Evolutionary conservation across 306 rosid genomes (phyloP).

Genomic region (Acmispon strigosus): DNA sequence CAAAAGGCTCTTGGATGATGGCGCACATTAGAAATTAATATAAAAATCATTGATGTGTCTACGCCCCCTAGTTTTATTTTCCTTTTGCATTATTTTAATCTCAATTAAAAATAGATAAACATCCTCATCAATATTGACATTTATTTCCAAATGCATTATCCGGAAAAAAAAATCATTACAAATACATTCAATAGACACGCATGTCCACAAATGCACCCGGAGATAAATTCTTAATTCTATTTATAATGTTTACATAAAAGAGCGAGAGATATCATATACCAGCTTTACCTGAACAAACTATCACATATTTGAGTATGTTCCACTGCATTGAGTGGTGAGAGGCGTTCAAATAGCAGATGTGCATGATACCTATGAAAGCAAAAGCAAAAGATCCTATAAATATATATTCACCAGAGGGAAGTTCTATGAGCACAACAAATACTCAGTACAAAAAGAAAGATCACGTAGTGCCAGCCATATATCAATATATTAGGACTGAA

Average conservation of each 20-base stretch:
- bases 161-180: background rate
- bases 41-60: too few relatives aligned
- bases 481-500: constrained; percentile 7
- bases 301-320: constrained; percentile 83
- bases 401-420: background rate
- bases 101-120: background rate
- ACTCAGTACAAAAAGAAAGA: background rate
- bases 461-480: background rate
- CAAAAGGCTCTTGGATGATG: background rate
- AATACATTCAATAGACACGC: background rate
- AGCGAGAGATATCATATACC: background rate
- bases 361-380: constrained; percentile 72
- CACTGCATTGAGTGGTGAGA: constrained; percentile 77
- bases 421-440: background rate
- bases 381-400: constrained; percentile 8
- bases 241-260: background rate
- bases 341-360: constrained; percentile 64
- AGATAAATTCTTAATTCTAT: background rate
- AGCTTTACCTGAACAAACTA: constrained; percentile 74
- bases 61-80: background rate
- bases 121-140: background rate
- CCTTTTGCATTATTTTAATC: background rate
- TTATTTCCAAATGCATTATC: background rate
- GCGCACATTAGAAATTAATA: too few relatives aligned
- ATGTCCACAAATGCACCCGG: constrained; percentile 5